phyloP scores from a whole-genome alignment of 169 alveolate species.

The Plasmodium malariae region DNA sequence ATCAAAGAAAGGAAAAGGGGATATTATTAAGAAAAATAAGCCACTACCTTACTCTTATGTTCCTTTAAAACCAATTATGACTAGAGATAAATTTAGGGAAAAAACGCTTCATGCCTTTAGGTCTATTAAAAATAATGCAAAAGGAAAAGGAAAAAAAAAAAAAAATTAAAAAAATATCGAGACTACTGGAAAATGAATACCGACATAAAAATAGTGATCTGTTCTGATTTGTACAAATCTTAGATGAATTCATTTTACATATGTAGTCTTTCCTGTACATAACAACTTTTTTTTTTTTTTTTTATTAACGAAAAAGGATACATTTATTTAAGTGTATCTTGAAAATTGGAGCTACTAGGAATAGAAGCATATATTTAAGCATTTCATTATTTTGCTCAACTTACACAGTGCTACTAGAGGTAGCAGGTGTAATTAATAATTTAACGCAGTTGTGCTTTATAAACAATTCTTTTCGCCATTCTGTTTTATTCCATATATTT shows the following conservation, averaged over 20 bases:
- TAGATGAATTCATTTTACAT: background rate
- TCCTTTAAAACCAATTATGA: conserved; percentile 73
- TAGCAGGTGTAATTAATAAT: no score
- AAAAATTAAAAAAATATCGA: background rate
- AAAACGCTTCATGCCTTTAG: conserved; percentile 63
- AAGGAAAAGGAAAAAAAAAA: conserved; percentile 21
- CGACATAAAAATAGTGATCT: no score
- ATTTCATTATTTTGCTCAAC: no score
- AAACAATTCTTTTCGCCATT: no score
- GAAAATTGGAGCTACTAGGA: no score
- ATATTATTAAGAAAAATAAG: conserved; percentile 65
- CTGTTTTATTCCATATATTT: no score
- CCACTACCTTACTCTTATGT: conserved; percentile 67
- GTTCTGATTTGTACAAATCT: background rate
- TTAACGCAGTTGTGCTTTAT: no score
- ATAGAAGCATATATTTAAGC: no score
- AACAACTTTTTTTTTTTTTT: background rate
- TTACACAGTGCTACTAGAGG: no score
- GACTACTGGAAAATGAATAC: background rate
- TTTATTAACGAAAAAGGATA: background rate
- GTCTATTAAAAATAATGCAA: conserved; percentile 52
- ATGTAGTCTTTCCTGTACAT: no score
- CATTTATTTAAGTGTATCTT: no score
- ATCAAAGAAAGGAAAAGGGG: conserved; percentile 77
- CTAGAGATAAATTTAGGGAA: conserved; percentile 57